Conservation (phyloP, 768 basidiomycete species). For the Mycena polygramma region DNA sequence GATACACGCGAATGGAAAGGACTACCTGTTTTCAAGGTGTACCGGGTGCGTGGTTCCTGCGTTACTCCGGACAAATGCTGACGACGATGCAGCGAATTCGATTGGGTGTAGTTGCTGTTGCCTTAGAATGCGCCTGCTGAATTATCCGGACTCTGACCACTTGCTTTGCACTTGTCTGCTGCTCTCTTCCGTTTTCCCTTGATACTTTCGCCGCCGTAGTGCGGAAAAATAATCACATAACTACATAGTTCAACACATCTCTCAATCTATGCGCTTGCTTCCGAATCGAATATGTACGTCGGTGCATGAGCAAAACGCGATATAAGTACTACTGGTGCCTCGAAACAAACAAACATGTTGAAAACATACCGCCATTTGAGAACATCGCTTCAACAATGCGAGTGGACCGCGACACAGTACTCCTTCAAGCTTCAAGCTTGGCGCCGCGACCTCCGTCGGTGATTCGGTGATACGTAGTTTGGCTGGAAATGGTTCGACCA, state of each 20-base stretch:
- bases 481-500: neutral
- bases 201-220: neutral
- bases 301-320: too few relatives aligned
- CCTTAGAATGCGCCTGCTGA: neutral
- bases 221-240: constrained; percentile 10
- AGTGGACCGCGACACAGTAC: too few relatives aligned
- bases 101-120: constrained; percentile 29
- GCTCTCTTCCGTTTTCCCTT: neutral
- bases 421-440: too few relatives aligned
- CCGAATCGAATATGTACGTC: too few relatives aligned
- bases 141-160: neutral
- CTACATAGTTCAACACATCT: constrained; percentile 7
- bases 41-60: constrained; percentile 77
- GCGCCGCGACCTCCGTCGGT: too few relatives aligned
- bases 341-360: neutral
- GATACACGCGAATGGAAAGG: constrained; percentile 96
- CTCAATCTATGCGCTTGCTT: neutral
- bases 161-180: neutral
- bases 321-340: too few relatives aligned
- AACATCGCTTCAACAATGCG: too few relatives aligned
- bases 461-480: neutral
- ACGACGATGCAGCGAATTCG: constrained; percentile 27
- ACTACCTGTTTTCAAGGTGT: constrained; percentile 97
- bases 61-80: neutral
- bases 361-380: too few relatives aligned